Evolutionary conservation across 1,139 yeast genomes (phyloP).

Genomic region (Saccharomyces pastorianus): DNA sequence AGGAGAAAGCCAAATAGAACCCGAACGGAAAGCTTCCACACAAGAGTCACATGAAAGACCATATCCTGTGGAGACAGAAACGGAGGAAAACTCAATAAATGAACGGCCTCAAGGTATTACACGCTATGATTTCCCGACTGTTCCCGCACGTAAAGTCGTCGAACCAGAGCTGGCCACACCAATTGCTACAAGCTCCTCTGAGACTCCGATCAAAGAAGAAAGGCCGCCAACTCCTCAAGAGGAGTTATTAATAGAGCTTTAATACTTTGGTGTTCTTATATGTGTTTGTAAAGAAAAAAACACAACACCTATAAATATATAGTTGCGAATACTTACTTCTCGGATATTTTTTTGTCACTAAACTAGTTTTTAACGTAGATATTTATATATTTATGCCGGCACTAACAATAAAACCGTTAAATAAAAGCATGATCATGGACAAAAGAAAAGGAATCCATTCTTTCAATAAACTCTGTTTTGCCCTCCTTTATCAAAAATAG

Average conservation of each 20-base stretch:
- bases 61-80: conserved; percentile 18
- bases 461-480: too few species aligned
- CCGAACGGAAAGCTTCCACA: conserved; percentile 5
- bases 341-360: not conserved
- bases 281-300: not conserved
- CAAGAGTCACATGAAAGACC: conserved; percentile 6
- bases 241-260: conserved; percentile 32
- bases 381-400: not conserved
- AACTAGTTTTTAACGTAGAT: not conserved
- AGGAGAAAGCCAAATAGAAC: conserved; percentile 2
- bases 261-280: not conserved
- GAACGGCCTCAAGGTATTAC: conserved; percentile 26
- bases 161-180: conserved; percentile 5
- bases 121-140: conserved; percentile 34
- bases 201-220: conserved; percentile 7
- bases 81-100: conserved; percentile 1
- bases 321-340: not conserved
- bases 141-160: conserved; percentile 31
- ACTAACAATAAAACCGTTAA: not conserved
- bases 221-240: conserved; percentile 16
- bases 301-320: not conserved
- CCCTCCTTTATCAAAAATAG: too few species aligned
- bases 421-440: not conserved
- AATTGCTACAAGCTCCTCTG: conserved; percentile 4
- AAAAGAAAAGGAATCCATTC: not conserved